Conservation (phyloP, 352 stramenopile species). For the Blastocystis sp. region DNA sequence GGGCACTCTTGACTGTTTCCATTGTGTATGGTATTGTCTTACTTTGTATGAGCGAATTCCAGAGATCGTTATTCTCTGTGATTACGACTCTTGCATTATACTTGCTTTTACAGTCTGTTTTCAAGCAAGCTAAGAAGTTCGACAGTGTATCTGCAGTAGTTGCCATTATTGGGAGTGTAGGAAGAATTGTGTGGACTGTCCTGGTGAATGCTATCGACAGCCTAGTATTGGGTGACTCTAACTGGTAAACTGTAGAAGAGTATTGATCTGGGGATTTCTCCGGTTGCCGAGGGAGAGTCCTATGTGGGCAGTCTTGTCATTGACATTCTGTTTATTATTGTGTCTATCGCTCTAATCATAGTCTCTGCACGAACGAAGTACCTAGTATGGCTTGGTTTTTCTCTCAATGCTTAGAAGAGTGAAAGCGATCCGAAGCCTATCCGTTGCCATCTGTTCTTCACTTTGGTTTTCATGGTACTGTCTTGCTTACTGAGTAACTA, state of each 20-base stretch:
- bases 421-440: neutral
- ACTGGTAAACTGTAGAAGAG: neutral
- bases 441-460: neutral
- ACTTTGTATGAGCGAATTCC: neutral
- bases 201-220: neutral
- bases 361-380: neutral
- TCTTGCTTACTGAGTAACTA: neutral
- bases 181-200: neutral
- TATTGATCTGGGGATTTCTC: neutral
- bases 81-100: neutral
- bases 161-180: neutral
- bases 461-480: neutral
- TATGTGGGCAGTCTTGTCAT: neutral
- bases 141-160: neutral
- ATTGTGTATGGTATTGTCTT: conserved; percentile 14
- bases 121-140: neutral
- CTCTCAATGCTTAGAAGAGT: neutral
- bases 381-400: neutral
- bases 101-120: neutral
- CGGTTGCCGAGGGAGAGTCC: neutral
- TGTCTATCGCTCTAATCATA: conserved; percentile 11
- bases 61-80: neutral
- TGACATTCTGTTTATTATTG: neutral
- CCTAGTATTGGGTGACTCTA: neutral
- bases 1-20: neutral